Evolutionary conservation across 2,329 filamentous ascomycete genomes (phyloP).

Genomic region (Periconia macrospinosa): DNA sequence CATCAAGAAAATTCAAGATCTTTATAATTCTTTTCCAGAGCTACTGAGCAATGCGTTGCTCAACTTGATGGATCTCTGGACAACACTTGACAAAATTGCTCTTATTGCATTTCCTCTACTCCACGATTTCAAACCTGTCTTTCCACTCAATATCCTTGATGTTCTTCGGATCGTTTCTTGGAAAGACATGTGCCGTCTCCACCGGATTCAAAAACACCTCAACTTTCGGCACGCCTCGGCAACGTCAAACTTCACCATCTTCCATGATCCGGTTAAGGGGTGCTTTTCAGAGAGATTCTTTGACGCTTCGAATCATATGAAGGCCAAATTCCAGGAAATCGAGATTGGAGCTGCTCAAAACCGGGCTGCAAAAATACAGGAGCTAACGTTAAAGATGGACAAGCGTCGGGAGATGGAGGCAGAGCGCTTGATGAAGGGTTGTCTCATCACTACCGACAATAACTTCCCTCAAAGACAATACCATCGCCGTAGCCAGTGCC

Average conservation of each 20-base stretch:
- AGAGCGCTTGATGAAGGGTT: too few relatives aligned
- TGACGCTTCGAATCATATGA: constrained; percentile 20
- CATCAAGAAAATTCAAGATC: constrained; percentile 33
- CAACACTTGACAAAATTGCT: constrained; percentile 56
- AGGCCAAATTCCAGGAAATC: constrained; percentile 32
- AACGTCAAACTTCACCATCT: constrained; percentile 45
- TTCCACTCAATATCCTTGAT: constrained; percentile 56
- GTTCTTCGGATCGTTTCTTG: constrained; percentile 54
- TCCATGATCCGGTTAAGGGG: constrained; percentile 47
- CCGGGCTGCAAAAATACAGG: constrained; percentile 41
- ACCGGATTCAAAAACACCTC: constrained; percentile 55
- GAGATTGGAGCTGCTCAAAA: constrained; percentile 37
- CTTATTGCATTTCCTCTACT: constrained; percentile 52
- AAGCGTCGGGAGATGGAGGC: constrained; percentile 43
- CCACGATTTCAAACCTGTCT: constrained; percentile 53
- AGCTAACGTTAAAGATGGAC: constrained; percentile 40
- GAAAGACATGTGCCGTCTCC: constrained; percentile 55
- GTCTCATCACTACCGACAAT: too few relatives aligned
- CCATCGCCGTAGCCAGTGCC: constrained; percentile 45
- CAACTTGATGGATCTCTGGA: constrained; percentile 61
- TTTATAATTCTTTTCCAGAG: constrained; percentile 51
- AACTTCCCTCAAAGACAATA: constrained; percentile 42
- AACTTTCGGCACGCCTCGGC: constrained; percentile 14
- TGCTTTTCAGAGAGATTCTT: constrained; percentile 55
- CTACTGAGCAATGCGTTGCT: constrained; percentile 58